Evolutionary conservation across 2,329 filamentous ascomycete genomes (phyloP).

Genomic region (Epichloe brachyelytri): DNA sequence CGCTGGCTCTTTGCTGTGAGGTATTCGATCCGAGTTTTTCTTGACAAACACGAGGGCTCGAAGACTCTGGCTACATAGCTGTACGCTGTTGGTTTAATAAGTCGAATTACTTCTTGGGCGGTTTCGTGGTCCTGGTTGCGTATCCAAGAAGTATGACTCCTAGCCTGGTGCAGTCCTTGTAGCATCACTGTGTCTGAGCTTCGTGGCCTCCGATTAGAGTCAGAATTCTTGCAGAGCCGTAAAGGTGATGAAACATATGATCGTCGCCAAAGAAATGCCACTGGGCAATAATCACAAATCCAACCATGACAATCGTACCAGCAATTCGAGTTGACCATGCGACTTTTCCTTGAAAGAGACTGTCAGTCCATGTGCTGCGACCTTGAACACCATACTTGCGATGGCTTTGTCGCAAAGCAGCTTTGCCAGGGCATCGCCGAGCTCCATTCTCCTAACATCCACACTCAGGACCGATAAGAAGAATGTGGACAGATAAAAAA

Average conservation of each 20-base stretch:
- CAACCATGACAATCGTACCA: conserved; percentile 59
- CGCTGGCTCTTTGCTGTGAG: conserved; percentile 27
- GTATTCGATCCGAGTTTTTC: conserved; percentile 53
- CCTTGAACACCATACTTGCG: conserved; percentile 12
- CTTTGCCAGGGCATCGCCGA: conserved; percentile 57
- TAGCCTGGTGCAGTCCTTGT: conserved; percentile 56
- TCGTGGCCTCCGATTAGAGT: conserved; percentile 12
- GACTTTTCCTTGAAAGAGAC: conserved; percentile 49
- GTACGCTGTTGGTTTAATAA: conserved; percentile 57
- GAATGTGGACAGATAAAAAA: conserved; percentile 70
- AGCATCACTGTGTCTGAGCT: conserved; percentile 28
- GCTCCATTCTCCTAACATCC: conserved; percentile 63
- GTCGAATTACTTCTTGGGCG: conserved; percentile 61
- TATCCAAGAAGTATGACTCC: conserved; percentile 66
- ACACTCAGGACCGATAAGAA: conserved; percentile 69
- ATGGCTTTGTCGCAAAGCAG: conserved; percentile 29
- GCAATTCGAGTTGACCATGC: conserved; percentile 62
- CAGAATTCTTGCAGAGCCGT: conserved; percentile 12
- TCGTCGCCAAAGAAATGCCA: conserved; percentile 63
- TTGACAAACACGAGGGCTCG: conserved; percentile 63
- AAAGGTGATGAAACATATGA: conserved; percentile 23
- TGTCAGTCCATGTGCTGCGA: conserved; percentile 39
- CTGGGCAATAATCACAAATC: conserved; percentile 60
- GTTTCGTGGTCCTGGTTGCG: conserved; percentile 68
- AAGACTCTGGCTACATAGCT: conserved; percentile 64